Evolutionary conservation across 345 rosid genomes (phyloP), one percentile per base, ranked within the genome.

Genomic region (Citrus australasica): DNA sequence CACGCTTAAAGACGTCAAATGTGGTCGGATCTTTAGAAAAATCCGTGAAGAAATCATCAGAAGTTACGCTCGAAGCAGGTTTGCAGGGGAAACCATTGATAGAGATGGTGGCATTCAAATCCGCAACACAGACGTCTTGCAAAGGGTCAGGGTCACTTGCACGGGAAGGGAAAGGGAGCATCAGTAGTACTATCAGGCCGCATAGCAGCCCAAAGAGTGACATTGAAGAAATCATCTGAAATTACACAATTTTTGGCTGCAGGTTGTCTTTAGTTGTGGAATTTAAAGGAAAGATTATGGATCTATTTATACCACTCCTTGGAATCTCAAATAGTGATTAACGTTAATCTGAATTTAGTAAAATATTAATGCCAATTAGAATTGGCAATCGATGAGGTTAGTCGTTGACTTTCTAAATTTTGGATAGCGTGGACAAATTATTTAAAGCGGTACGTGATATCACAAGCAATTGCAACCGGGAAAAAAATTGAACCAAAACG

Each of bases 11-110:
- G 30, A 63, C 24, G 59, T 38, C 37, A 3, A 87, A 76, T 7
- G 95, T 88, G 83, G 86, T 83, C 25, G 85, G 87, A 35, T 89
- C 87, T 66, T 79, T 76, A 79, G 28, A 78, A 40, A 95, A 68
- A 30, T 85, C 86, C 30, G 81, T 92, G 93, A 93, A 95, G 82
- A 95, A 91, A 69, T 90, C 97, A 55, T 81, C 85, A 9, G 92
- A 86, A 6, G 88, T 83, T 58, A 88, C 93, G 1, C 72, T 32
- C 0, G 88, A 78, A 19, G 24, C 83, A 9, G 85, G 84, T 73
- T 92, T 91, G 92, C 97, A 95, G 9, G 95, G 92, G 79, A 95
- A 87, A 76, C 97, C 95, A 56, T 89, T 92, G 11, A 93, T 69
- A 1, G 90, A 83, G 10, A 81, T 13, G 33, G 90, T 7, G 22